phyloP scores from a whole-genome alignment of 2,329 filamentous ascomycete species.

The Alternaria angustiovoidea region DNA sequence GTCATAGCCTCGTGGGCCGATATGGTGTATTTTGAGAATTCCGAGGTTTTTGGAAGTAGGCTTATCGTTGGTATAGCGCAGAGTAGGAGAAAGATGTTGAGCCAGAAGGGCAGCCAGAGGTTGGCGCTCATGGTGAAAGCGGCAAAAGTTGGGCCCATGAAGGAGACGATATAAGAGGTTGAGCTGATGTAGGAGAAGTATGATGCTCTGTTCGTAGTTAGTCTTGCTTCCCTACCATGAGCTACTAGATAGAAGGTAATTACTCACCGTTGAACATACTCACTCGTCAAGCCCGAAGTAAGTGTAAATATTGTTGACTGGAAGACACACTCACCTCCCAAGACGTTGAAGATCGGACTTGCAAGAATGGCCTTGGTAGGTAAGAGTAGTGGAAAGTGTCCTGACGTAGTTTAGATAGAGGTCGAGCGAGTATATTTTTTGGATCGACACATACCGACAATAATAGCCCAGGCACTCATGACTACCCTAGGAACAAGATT shows the following conservation, averaged over 20 bases:
- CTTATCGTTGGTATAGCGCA: constrained; percentile 38
- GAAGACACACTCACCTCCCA: constrained; percentile 50
- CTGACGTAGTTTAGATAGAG: constrained; percentile 19
- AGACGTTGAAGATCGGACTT: constrained; percentile 39
- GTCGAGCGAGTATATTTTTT: not conserved
- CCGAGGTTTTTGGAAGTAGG: constrained; percentile 25
- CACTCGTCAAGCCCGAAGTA: constrained; percentile 41
- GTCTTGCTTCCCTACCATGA: not conserved
- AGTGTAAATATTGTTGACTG: constrained; percentile 46
- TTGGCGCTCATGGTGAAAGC: constrained; percentile 46
- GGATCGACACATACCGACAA: constrained; percentile 35
- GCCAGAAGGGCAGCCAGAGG: constrained; percentile 49
- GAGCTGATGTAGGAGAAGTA: constrained; percentile 50
- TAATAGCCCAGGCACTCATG: constrained; percentile 42
- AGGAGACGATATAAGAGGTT: constrained; percentile 45
- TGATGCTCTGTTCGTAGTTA: constrained; percentile 35
- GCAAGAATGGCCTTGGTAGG: constrained; percentile 44
- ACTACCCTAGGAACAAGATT: constrained; percentile 44
- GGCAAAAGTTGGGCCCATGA: constrained; percentile 47
- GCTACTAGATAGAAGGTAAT: not conserved
- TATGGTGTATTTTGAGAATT: not conserved
- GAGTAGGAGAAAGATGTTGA: constrained; percentile 40
- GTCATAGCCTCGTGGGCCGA: not conserved
- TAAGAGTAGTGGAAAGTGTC: constrained; percentile 34
- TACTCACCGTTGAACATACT: constrained; percentile 44